Evolutionary conservation across 805 yeast species (phyloP).

Genomic region (Blastobotrys mokoenaii): DNA sequence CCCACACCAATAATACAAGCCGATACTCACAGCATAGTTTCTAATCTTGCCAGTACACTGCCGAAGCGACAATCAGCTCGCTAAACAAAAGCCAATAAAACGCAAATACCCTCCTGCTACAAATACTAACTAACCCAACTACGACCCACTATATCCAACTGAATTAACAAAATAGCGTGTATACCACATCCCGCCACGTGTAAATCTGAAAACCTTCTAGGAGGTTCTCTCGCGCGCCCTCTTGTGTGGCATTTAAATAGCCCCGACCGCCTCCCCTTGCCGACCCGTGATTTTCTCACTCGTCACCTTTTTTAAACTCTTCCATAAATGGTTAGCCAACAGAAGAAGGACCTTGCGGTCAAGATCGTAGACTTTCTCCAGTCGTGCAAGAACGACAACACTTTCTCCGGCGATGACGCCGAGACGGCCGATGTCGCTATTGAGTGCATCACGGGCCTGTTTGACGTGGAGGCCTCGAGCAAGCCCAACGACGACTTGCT

Average conservation of each 20-base stretch:
- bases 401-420: constrained; percentile 64
- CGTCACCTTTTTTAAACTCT: background rate
- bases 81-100: too few relatives aligned
- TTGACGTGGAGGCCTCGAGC: constrained; percentile 48
- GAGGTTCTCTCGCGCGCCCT: background rate
- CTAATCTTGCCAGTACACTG: too few relatives aligned
- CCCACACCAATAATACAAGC: too few relatives aligned
- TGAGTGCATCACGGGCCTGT: constrained; percentile 86
- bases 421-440: constrained; percentile 92
- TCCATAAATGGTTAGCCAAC: background rate
- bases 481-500: constrained; percentile 35
- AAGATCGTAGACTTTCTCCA: constrained; percentile 68
- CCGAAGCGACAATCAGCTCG: too few relatives aligned
- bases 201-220: background rate
- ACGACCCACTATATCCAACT: too few relatives aligned
- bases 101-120: too few relatives aligned
- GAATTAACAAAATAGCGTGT: too few relatives aligned
- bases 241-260: background rate
- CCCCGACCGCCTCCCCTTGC: background rate
- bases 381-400: constrained; percentile 48
- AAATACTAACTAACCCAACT: too few relatives aligned
- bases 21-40: too few relatives aligned
- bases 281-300: background rate
- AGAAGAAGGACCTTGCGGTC: constrained; percentile 39
- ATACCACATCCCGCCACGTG: background rate